Percentiles rank a stretch among this genome's conserved stretches.
These are phyloP conservation scores for Aspergillus piperis DNA, from an alignment of 2,329 filamentous ascomycete genomes.

Conservation along the genomic window DNA sequence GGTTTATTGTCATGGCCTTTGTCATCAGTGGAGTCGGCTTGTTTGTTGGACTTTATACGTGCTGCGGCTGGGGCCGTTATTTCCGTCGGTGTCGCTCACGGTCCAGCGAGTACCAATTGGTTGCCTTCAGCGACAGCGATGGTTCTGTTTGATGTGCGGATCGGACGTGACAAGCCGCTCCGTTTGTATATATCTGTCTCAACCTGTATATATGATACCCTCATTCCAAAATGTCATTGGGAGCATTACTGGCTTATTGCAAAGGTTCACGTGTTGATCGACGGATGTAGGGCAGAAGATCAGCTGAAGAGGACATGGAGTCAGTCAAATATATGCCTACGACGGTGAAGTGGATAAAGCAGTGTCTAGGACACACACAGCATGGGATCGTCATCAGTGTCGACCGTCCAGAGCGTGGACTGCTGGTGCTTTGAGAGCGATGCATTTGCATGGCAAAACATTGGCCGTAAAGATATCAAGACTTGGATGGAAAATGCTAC, in stretches of 20 bases:
- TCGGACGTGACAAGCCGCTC: neutral
- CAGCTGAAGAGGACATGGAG: neutral
- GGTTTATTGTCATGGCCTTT: constrained; percentile 17
- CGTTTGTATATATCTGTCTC: neutral
- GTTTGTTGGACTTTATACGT: constrained; percentile 17
- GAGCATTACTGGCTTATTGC: neutral
- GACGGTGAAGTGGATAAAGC: neutral
- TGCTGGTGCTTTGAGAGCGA: no score
- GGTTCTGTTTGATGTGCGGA: constrained; percentile 1
- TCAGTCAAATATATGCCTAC: no score
- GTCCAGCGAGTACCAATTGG: constrained; percentile 18
- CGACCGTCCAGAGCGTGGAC: no score
- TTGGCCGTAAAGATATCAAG: no score
- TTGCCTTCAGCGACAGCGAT: constrained; percentile 17
- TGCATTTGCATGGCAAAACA: no score
- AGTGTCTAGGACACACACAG: neutral
- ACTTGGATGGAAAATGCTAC: no score
- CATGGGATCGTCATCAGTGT: constrained; percentile 4
- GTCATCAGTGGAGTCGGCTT: constrained; percentile 15
- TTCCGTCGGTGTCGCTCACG: constrained; percentile 9
- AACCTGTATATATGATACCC: constrained; percentile 3
- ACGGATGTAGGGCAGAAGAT: neutral
- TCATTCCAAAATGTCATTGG: neutral
- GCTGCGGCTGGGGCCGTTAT: constrained; percentile 7
- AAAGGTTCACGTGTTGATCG: neutral